These are phyloP conservation scores for Cupressus sempervirens DNA, from an alignment of 75 land plant species.

Conservation along the genomic window DNA sequence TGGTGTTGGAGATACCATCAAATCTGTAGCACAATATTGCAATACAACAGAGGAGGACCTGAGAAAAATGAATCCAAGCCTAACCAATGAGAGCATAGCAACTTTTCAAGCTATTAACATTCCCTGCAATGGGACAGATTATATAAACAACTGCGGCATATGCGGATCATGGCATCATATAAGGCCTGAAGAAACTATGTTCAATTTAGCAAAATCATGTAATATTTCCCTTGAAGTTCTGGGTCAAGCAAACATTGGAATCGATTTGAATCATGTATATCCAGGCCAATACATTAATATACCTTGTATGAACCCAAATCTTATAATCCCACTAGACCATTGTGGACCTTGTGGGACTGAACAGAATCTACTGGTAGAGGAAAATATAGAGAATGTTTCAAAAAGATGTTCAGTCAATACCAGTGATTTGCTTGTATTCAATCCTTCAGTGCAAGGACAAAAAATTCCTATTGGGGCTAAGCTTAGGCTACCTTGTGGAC, in stretches of 20 bases:
- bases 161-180: conserved; percentile 3
- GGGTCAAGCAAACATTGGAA: background rate
- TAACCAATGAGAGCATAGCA: background rate
- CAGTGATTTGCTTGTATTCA: background rate
- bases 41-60: background rate
- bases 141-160: background rate
- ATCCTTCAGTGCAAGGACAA: background rate
- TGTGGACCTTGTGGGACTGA: background rate
- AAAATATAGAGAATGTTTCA: background rate
- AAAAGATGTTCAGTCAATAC: background rate
- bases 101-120: background rate
- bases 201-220: background rate
- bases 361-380: background rate
- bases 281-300: conserved; percentile 5
- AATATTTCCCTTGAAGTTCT: background rate
- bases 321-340: background rate
- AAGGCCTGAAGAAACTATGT: background rate
- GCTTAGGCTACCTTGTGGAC: background rate
- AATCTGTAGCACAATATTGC: background rate
- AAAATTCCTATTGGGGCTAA: background rate
- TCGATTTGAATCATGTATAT: background rate
- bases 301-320: background rate
- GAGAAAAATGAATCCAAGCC: background rate
- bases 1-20: background rate
- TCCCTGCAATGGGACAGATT: background rate